Evolutionary conservation across 1,284 basidiomycete genomes (phyloP), one percentile per base, ranked within the genome.

Genomic region (Sanguinoderma infundibulare): DNA sequence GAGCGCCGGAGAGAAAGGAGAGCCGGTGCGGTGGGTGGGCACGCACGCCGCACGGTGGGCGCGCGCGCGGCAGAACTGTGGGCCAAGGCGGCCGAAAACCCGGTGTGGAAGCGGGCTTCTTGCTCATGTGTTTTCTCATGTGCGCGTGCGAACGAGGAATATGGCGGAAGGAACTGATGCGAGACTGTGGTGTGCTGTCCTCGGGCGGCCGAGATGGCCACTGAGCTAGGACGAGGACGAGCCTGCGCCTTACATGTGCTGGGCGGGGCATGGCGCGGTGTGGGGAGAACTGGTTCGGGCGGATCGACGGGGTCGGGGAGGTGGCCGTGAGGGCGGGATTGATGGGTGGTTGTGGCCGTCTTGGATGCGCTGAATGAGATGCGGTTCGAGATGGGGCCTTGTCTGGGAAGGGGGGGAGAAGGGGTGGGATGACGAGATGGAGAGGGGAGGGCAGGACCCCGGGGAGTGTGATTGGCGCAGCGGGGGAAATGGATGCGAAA

Each of bases 401-500:
- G 36, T 17, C 28, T 36, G 36, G 35, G 15, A 24, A 30, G 24
- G 15, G 44, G 54, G n/a, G 49, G 49, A 35, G 26, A 35, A 35
- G 42, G 5, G n/a, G n/a, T 30, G 53, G 28, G 42, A 44, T 44
- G 42, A 44, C 42, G 42, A 42, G 39, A 42, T 42, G 53, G n/a
- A 24, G 14, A 20, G 26, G 55, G 34, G 34, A n/a, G 22, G 17
- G 32, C 1, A 36, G 54, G 59, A 60, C 59, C 59, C 59, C 59
- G 54, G 59, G 34, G 24, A 60, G 40, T 30, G 17, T 6, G 54
- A 46, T 59, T 53, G 34, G 51, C 57, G 57, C 57, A 20, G 28
- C 26, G 3, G 46, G 32, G 49, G 32, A 30, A 60, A 40, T 32
- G 32, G 44, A 42, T 26, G 58, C 58, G 53, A 60, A 60, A 60